Base-by-base conservation (phyloP, 495 filamentous ascomycete genomes). In the Alectoria sarmentosa region DNA sequence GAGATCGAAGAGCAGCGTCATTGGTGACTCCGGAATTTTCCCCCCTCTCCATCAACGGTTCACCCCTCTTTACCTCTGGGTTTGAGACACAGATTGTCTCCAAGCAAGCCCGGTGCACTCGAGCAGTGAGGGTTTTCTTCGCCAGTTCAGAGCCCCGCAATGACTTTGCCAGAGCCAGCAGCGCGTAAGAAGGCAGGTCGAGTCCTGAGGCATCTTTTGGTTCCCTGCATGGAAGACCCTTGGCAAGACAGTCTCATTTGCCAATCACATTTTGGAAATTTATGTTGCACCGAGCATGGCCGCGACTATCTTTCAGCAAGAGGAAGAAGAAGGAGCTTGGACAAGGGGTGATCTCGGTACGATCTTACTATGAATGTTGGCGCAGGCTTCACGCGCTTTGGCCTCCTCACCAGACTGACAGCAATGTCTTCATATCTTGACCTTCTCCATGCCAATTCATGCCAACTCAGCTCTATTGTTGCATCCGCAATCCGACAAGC, bases 131-230 rank as follows among this genome's bases (percentile, higher is more conserved):
- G 42, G 17, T 55, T 36, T 9, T 30, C 7, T 28, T 30, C 9
- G 23, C 30, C 52, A 55, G 52, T 30, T 55, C 52, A 34, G 30
- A 55, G 52, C 28, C 52, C 52, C 30, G 28, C 52, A 52, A 52
- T 28, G 0, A 52, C 26, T 46, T 26, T 13, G 10, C 10, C 15
- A 26, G 13, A 30, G 42, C 10, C 13, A 52, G 26, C 23, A 28
- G 48, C 11, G 26, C 10, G 26, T 28, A 48, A 48, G 9, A 15
- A 52, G 26, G 48, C 46, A 54, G 26, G 15, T 54, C 48, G 48
- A 32, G 48, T 49, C 15, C 26, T 10, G 7, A 26, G 48, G 13
- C 2, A 52, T 52, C 48, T 30, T 52, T 52, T 17, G 52, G 28
- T 6, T 54, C 28, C 26, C 52, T 13, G 52, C 52, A 32, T 34